These are phyloP conservation scores for Angomonas desouzai DNA, from an alignment of 208 protist species.

Conservation along the genomic window DNA sequence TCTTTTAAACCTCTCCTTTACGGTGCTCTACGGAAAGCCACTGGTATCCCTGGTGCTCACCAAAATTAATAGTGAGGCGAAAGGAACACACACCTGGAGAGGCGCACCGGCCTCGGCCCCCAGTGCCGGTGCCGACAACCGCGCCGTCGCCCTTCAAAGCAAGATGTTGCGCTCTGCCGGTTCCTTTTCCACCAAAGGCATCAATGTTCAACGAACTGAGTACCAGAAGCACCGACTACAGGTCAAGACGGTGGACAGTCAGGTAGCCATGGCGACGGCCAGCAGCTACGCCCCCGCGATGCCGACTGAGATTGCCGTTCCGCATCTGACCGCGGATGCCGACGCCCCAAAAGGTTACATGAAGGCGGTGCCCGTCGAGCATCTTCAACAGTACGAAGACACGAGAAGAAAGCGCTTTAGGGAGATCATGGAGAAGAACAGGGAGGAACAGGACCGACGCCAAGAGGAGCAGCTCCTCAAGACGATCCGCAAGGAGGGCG, in stretches of 20 bases:
- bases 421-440: conserved; percentile 79
- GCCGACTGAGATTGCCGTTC: conserved; percentile 74
- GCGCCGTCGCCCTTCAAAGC: conserved; percentile 55
- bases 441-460: conserved; percentile 64
- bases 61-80: conserved; percentile 42
- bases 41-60: conserved; percentile 71
- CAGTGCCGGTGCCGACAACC: background rate
- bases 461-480: conserved; percentile 69
- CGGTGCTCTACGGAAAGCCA: conserved; percentile 71
- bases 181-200: conserved; percentile 66
- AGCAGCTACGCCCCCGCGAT: conserved; percentile 81
- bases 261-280: conserved; percentile 81
- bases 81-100: too few relatives aligned
- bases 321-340: conserved; percentile 56
- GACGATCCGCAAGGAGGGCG: background rate
- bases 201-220: conserved; percentile 43
- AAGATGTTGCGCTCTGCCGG: conserved; percentile 57
- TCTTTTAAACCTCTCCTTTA: conserved; percentile 68
- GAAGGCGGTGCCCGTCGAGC: conserved; percentile 64
- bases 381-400: conserved; percentile 63
- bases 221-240: conserved; percentile 64
- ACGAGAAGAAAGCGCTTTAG: conserved; percentile 71
- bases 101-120: too few relatives aligned
- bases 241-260: conserved; percentile 88
- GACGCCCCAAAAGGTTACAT: conserved; percentile 80